These are phyloP conservation scores for Paratinospora sagittata DNA, from an alignment of 164 flowering plant genomes.

Conservation along the genomic window DNA sequence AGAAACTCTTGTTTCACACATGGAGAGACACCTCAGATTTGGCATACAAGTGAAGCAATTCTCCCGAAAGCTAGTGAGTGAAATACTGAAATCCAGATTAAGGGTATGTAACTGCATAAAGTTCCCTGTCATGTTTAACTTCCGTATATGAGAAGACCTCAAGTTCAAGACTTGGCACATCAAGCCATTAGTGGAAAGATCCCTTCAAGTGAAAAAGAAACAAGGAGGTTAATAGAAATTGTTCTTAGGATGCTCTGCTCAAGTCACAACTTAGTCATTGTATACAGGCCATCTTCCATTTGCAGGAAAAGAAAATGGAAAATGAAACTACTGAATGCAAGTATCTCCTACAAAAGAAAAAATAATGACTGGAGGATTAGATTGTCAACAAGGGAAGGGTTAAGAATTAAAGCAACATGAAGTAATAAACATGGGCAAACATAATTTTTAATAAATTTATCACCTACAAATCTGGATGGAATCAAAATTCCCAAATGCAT, in stretches of 20 bases:
- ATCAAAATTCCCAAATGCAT: too few relatives aligned
- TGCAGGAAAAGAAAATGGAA: background rate
- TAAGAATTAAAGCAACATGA: too few relatives aligned
- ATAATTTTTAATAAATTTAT: too few relatives aligned
- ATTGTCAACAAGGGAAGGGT: background rate
- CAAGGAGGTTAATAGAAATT: background rate
- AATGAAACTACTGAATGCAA: background rate
- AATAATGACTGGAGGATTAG: background rate
- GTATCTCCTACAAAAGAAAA: background rate
- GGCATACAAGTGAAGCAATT: constrained; percentile 89
- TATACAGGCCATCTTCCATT: background rate
- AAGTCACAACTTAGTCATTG: background rate
- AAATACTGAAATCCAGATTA: constrained; percentile 67
- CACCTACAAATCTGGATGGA: too few relatives aligned
- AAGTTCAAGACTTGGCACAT: constrained; percentile 57
- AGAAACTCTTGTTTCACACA: constrained; percentile 76
- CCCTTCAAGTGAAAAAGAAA: constrained; percentile 38
- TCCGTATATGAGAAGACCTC: constrained; percentile 58
- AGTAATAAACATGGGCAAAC: too few relatives aligned
- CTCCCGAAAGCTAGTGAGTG: constrained; percentile 60
- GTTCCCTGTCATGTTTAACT: constrained; percentile 71
- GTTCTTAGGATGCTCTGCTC: too few relatives aligned
- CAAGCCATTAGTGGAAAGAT: constrained; percentile 57
- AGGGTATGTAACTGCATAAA: constrained; percentile 62
- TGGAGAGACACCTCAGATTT: constrained; percentile 55